phyloP scores from a whole-genome alignment of 768 basidiomycete species.

The Lentinula edodes region DNA sequence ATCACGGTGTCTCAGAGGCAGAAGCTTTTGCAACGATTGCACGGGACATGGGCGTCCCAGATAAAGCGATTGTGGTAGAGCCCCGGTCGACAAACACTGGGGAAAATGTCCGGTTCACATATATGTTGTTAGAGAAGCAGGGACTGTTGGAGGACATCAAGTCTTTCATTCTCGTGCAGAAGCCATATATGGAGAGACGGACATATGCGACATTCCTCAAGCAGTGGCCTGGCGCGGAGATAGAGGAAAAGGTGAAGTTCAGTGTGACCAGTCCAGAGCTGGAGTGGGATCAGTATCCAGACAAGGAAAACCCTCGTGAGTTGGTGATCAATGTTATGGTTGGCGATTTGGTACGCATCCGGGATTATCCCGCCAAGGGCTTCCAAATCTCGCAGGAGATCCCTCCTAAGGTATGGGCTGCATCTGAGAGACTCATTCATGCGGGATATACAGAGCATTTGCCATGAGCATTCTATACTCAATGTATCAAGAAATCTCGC shows the following conservation, averaged over 20 bases:
- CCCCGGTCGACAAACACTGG: constrained; percentile 12
- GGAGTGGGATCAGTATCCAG: constrained; percentile 11
- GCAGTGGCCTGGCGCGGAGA: constrained; percentile 11
- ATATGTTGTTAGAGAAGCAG: not conserved
- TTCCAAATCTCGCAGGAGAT: constrained; percentile 12
- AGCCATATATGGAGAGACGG: constrained; percentile 16
- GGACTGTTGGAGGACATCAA: not conserved
- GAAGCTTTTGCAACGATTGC: constrained; percentile 11
- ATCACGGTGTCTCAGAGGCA: constrained; percentile 6
- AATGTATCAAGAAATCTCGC: too few relatives aligned
- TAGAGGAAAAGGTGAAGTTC: constrained; percentile 1
- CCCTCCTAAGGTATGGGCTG: constrained; percentile 11
- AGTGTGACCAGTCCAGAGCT: constrained; percentile 12
- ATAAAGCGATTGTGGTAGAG: constrained; percentile 10
- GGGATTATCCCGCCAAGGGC: constrained; percentile 13
- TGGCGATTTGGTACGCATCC: constrained; percentile 13
- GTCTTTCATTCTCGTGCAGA: constrained; percentile 13
- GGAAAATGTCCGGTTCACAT: constrained; percentile 14
- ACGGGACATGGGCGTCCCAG: constrained; percentile 9
- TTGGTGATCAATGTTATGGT: constrained; percentile 13
- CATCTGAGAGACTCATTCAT: constrained; percentile 9
- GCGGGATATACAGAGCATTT: constrained; percentile 11
- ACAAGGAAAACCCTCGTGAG: constrained; percentile 10
- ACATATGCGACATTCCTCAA: constrained; percentile 14
- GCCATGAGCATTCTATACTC: not conserved